phyloP scores from a whole-genome alignment of 208 protist genomes.

The Trichomonas vaginalis region DNA sequence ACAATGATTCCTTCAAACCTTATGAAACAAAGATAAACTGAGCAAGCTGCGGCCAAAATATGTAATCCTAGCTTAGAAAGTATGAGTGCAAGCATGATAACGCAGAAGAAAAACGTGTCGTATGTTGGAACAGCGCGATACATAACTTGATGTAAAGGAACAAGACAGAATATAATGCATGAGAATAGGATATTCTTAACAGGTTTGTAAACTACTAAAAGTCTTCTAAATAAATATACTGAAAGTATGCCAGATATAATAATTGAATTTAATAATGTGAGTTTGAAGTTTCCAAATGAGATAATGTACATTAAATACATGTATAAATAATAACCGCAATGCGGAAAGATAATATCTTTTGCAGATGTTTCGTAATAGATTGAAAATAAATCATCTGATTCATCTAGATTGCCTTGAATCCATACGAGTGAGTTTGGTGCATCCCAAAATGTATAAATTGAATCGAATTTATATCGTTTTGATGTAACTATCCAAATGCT shows the following conservation, averaged over 20 bases:
- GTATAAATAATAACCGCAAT: neutral
- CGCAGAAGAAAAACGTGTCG: neutral
- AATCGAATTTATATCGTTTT: neutral
- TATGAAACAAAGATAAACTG: neutral
- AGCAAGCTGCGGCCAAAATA: neutral
- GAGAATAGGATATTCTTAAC: neutral
- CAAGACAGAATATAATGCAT: neutral
- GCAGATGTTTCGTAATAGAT: neutral
- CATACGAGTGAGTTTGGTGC: neutral
- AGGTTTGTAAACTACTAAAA: neutral
- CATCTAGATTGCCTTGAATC: neutral
- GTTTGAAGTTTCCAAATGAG: neutral
- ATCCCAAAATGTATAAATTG: neutral
- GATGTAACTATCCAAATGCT: neutral
- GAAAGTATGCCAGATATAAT: neutral
- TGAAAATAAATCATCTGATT: neutral
- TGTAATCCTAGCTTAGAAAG: neutral
- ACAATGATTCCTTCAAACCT: neutral
- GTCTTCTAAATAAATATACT: neutral
- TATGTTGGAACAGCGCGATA: neutral
- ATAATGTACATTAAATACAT: neutral
- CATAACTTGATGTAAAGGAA: neutral
- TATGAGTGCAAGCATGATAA: neutral
- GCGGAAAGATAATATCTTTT: neutral
- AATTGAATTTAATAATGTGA: neutral